Conservation (phyloP, 192 early-diverging fungal species). For the Linnemannia zychae region DNA sequence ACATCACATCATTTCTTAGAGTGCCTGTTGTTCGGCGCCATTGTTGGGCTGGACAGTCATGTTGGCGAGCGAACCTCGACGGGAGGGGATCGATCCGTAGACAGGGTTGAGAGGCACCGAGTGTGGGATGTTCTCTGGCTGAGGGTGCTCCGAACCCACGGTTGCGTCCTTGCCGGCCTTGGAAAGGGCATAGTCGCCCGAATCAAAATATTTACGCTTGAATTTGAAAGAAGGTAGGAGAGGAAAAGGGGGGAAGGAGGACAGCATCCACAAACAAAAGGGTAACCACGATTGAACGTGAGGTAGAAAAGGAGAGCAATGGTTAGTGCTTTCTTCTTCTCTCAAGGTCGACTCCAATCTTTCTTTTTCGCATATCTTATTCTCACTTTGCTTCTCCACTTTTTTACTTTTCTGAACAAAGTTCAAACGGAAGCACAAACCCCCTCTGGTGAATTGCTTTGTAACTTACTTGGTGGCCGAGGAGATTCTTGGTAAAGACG, state of each 20-base stretch:
- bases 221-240: conserved; percentile 5
- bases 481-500: conserved; percentile 29
- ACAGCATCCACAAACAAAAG: neutral
- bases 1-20: conserved; percentile 14
- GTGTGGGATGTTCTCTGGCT: conserved; percentile 93
- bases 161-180: conserved; percentile 91
- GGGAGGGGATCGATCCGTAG: conserved; percentile 46
- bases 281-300: neutral
- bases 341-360: too few species aligned
- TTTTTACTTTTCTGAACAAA: neutral
- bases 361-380: too few species aligned
- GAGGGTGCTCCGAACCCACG: conserved; percentile 92
- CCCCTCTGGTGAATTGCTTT: neutral
- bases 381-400: neutral
- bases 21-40: conserved; percentile 28
- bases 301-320: neutral
- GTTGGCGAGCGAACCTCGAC: conserved; percentile 43
- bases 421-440: neutral
- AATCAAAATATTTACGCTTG: conserved; percentile 99
- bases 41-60: conserved; percentile 38
- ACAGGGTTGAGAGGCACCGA: conserved; percentile 45
- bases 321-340: neutral
- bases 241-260: neutral
- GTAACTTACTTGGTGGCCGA: conserved; percentile 37
- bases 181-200: conserved; percentile 96